These are phyloP conservation scores for Turritis glabra DNA, from an alignment of 345 rosid genomes.

Conservation along the genomic window DNA sequence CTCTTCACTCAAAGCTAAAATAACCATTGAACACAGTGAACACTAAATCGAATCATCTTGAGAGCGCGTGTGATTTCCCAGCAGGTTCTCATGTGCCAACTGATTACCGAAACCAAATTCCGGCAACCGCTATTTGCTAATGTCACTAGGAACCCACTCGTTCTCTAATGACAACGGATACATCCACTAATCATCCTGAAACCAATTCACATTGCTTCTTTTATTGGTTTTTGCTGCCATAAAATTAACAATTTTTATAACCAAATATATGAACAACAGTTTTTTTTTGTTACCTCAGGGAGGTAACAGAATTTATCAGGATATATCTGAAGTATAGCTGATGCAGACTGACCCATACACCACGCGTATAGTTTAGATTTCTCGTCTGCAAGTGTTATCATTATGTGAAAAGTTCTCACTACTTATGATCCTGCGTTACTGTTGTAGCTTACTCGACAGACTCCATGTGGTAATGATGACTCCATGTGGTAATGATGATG, in stretches of 20 bases:
- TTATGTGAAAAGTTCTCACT: conserved; percentile 64
- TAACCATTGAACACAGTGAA: conserved; percentile 71
- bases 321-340: conserved; percentile 84
- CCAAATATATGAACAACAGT: neutral
- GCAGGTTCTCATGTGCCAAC: conserved; percentile 35
- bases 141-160: conserved; percentile 72
- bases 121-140: conserved; percentile 53
- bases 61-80: conserved; percentile 94
- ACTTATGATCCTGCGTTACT: conserved; percentile 41
- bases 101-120: conserved; percentile 26
- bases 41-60: conserved; percentile 69
- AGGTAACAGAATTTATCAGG: conserved; percentile 80
- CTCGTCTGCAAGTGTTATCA: conserved; percentile 71
- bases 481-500: too few relatives aligned
- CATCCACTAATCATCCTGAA: conserved; percentile 85
- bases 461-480: too few relatives aligned
- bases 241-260: neutral
- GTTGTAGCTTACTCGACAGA: conserved; percentile 54
- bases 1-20: conserved; percentile 66
- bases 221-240: neutral
- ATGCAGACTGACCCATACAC: conserved; percentile 84
- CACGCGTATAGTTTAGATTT: conserved; percentile 60
- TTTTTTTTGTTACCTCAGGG: conserved; percentile 62
- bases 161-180: conserved; percentile 77
- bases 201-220: neutral